Base-by-base conservation (phyloP, 495 filamentous ascomycete species). In the Penicilliopsis zonata region DNA sequence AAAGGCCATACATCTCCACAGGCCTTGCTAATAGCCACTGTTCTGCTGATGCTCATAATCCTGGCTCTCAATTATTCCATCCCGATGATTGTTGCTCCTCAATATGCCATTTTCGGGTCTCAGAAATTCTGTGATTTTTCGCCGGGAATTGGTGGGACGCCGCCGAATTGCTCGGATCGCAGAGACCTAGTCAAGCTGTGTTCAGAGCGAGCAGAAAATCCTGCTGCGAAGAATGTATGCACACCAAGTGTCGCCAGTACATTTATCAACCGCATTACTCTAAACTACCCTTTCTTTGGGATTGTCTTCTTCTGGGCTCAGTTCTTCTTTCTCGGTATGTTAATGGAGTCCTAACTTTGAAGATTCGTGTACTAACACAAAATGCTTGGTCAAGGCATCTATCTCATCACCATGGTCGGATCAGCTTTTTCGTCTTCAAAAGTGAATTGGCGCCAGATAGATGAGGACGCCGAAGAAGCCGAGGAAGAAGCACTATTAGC, bases 281-380 rank as follows among this genome's bases (percentile, higher is more conserved):
- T 96, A 38, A 90, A 88, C 57, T 98, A 86, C 65, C 88, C 92
- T 10, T 82, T 94, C 47, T 94, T 98, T 55, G 90, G 90, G n/a
- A 80, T 74, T 20, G 64, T 96, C 9, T 70, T 80, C 37, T 98
- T 96, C 59, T 96, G 86, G 87, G 82, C 83, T 0, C 92, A 96
- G 49, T 94, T 94, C 45, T 76, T 67, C 9, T 96, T 96, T 57
- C 56, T 96, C 28, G 85, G 74, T 69, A 65, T 46, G 13, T 8
- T 25, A 18, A n/a, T n/a, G n/a, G n/a, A n/a, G n/a, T n/a, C n/a
- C n/a, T n/a, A n/a, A 6, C 3, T 5, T 28, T 9, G 2, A 9
- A 4, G 18, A 28, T 9, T 13, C 12, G 9, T 18, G 4, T 28
- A 26, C 53, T 55, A 26, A 58, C 33, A 7, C 12, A 16, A 17